phyloP scores from a whole-genome alignment of 2,329 filamentous ascomycete genomes.

The Clathrospora elynae region DNA sequence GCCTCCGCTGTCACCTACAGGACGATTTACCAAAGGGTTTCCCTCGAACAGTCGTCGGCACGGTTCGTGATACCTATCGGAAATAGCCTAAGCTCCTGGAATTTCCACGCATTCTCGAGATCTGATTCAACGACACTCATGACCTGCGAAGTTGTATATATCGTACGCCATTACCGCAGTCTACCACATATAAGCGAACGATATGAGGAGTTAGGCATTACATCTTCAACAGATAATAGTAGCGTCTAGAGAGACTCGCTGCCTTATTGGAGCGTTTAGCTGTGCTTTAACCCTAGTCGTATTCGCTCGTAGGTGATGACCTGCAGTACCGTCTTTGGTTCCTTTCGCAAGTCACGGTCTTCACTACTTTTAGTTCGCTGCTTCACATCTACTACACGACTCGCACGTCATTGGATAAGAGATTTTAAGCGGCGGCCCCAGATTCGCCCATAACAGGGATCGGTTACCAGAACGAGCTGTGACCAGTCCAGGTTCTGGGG shows the following conservation, averaged over 20 bases:
- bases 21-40: slow-evolving; percentile 5
- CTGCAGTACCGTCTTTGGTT: too few species aligned
- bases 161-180: background rate
- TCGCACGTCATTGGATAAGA: slow-evolving; percentile 19
- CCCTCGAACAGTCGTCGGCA: slow-evolving; percentile 20
- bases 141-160: slow-evolving; percentile 1
- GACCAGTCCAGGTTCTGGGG: slow-evolving; percentile 21
- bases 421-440: slow-evolving; percentile 29
- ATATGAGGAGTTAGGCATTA: too few species aligned
- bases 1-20: slow-evolving; percentile 1
- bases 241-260: background rate
- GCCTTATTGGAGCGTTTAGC: too few species aligned
- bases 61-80: slow-evolving; percentile 14
- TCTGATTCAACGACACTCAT: background rate
- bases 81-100: slow-evolving; percentile 20
- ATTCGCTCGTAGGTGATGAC: too few species aligned
- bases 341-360: background rate
- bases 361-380: slow-evolving; percentile 7
- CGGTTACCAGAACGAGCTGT: slow-evolving; percentile 24
- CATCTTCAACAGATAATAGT: too few species aligned
- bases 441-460: slow-evolving; percentile 26
- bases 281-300: too few species aligned
- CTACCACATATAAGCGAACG: too few species aligned
- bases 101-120: slow-evolving; percentile 14
- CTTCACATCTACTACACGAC: slow-evolving; percentile 11